Evolutionary conservation across 2,329 filamentous ascomycete genomes (phyloP).

Genomic region (Colletotrichum higginsianum): DNA sequence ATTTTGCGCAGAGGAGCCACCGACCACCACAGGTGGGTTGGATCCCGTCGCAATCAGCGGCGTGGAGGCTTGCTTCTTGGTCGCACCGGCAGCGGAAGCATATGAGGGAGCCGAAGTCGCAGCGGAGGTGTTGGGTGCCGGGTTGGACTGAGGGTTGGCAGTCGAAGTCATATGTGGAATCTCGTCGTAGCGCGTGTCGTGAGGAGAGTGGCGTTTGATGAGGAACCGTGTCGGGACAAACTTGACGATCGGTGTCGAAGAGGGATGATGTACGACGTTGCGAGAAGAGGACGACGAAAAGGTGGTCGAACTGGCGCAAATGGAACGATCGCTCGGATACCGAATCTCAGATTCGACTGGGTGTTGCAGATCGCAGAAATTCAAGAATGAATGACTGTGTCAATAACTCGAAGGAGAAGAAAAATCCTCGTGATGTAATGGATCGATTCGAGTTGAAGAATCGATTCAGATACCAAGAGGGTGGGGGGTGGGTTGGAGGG

Average conservation of each 20-base stretch:
- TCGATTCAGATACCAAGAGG: constrained; percentile 29
- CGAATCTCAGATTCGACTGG: constrained; percentile 51
- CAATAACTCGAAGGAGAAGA: constrained; percentile 9
- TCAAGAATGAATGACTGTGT: constrained; percentile 42
- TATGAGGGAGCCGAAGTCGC: constrained; percentile 74
- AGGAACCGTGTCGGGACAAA: constrained; percentile 16
- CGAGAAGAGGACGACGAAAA: constrained; percentile 36
- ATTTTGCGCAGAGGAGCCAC: constrained; percentile 67
- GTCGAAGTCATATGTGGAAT: constrained; percentile 73
- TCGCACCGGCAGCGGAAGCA: constrained; percentile 76
- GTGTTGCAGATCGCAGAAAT: constrained; percentile 31
- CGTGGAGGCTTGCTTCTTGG: constrained; percentile 74
- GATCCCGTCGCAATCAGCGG: constrained; percentile 74
- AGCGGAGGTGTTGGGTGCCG: constrained; percentile 71
- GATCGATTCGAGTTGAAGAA: constrained; percentile 20
- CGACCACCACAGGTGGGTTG: constrained; percentile 69
- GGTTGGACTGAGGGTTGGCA: constrained; percentile 68
- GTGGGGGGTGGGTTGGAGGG: constrained; percentile 1
- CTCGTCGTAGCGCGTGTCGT: constrained; percentile 44
- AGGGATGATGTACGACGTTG: constrained; percentile 36
- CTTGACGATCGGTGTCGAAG: constrained; percentile 20
- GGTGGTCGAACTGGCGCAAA: constrained; percentile 37
- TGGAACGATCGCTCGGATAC: constrained; percentile 41
- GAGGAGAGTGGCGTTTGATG: constrained; percentile 30
- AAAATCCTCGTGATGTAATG: constrained; percentile 20